A percentile compares a stretch with the other conserved stretches of the same genome.
These are phyloP conservation scores for Linaria vulgaris DNA, from an alignment of 257 asterid genomes.

Conservation along the genomic window DNA sequence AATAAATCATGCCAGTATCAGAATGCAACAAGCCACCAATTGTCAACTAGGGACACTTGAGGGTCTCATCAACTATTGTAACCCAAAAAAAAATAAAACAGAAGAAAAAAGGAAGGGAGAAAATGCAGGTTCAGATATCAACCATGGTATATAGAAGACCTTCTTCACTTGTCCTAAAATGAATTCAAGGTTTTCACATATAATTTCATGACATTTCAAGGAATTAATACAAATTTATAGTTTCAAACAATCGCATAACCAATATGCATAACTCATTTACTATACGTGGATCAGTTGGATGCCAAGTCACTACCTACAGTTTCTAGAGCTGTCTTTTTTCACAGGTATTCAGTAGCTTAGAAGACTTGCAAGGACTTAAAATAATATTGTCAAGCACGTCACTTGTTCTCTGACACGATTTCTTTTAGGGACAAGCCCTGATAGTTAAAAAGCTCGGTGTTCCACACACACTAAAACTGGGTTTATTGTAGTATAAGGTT, in stretches of 20 bases:
- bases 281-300: slow-evolving; percentile 3
- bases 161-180: no score
- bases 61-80: slow-evolving; percentile 1
- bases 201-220: slow-evolving; percentile 7
- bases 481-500: no score
- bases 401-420: no score
- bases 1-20: slow-evolving; percentile 2
- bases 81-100: not conserved
- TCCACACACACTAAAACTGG: no score
- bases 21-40: not conserved
- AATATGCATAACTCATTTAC: slow-evolving; percentile 4
- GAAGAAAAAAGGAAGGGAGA: not conserved
- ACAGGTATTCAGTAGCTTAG: not conserved
- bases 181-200: not conserved
- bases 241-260: slow-evolving; percentile 3
- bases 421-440: no score
- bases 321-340: slow-evolving; percentile 1
- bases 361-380: no score
- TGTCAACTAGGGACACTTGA: slow-evolving; percentile 1
- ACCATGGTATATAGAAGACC: not conserved
- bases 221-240: not conserved
- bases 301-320: slow-evolving; percentile 12
- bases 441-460: no score
- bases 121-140: not conserved
- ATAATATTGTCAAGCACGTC: no score